phyloP scores from a whole-genome alignment of 2,329 filamentous ascomycete genomes.

The Fusarium phyllophilum region DNA sequence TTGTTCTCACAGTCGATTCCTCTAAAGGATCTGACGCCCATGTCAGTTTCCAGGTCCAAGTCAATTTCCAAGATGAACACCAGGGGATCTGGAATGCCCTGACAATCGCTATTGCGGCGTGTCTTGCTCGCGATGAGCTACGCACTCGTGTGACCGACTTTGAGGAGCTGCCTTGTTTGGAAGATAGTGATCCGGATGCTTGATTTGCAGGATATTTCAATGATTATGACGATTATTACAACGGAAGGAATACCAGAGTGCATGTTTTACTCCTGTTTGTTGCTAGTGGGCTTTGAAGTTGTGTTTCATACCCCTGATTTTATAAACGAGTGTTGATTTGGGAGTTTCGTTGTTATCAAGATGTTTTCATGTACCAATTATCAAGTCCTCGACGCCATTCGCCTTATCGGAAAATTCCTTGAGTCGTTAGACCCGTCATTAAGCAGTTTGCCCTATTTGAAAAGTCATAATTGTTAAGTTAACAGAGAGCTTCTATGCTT shows the following conservation, averaged over 20 bases:
- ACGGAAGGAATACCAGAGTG: background rate
- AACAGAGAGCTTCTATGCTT: conserved; percentile 39
- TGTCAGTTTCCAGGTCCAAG: conserved; percentile 56
- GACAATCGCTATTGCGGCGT: conserved; percentile 54
- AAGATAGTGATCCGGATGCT: conserved; percentile 54
- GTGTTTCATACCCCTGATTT: conserved; percentile 12
- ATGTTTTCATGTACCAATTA: background rate
- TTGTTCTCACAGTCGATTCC: conserved; percentile 54
- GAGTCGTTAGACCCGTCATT: background rate
- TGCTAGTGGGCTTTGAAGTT: background rate
- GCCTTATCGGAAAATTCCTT: background rate
- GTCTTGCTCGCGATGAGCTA: conserved; percentile 54
- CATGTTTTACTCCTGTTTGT: background rate
- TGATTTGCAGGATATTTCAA: conserved; percentile 33
- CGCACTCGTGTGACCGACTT: conserved; percentile 50
- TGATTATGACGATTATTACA: background rate
- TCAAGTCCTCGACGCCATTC: background rate
- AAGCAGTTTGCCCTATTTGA: background rate
- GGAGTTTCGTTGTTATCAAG: conserved; percentile 7
- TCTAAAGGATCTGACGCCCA: conserved; percentile 49
- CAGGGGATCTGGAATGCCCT: conserved; percentile 59
- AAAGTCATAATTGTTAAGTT: conserved; percentile 7
- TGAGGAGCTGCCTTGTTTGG: conserved; percentile 41
- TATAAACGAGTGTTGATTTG: background rate
- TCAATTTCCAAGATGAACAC: conserved; percentile 51